A percentile compares a stretch with the other conserved stretches of the same genome.
Evolutionary conservation across 768 basidiomycete genomes (phyloP).

Genomic region (Podaxis sp.): DNA sequence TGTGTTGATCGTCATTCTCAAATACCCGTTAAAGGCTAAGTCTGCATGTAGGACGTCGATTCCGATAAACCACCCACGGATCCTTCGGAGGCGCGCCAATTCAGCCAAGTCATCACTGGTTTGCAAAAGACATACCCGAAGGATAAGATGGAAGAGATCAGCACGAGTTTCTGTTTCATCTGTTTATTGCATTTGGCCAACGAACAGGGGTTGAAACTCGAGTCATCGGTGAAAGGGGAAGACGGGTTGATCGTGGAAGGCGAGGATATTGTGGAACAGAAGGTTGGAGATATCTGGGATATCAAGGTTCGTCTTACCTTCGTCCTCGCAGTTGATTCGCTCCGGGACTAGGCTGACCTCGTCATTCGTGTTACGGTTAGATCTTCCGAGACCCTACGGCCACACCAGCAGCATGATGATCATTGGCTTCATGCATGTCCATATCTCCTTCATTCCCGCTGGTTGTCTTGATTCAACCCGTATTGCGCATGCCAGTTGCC

Average conservation of each 20-base stretch:
- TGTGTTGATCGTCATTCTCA: slow-evolving; percentile 26
- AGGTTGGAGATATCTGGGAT: slow-evolving; percentile 73
- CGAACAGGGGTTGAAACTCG: slow-evolving; percentile 90
- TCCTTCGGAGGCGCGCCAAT: slow-evolving; percentile 64
- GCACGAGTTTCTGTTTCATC: slow-evolving; percentile 99
- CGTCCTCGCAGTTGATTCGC: neutral
- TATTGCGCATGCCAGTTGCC: slow-evolving; percentile 1
- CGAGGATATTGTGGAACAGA: slow-evolving; percentile 31
- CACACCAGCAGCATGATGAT: slow-evolving; percentile 34
- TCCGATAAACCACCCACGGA: slow-evolving; percentile 44
- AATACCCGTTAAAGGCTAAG: neutral
- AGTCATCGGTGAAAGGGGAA: slow-evolving; percentile 40
- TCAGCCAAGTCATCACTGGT: slow-evolving; percentile 79
- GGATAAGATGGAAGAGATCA: slow-evolving; percentile 97
- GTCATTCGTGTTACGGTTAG: slow-evolving; percentile 23
- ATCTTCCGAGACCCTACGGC: slow-evolving; percentile 49
- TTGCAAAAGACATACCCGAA: slow-evolving; percentile 81
- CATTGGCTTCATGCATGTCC: neutral
- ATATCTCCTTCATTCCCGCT: neutral
- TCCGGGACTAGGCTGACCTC: slow-evolving; percentile 8
- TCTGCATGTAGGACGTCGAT: slow-evolving; percentile 45
- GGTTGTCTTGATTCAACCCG: neutral
- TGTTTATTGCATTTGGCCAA: slow-evolving; percentile 95
- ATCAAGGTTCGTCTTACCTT: slow-evolving; percentile 52
- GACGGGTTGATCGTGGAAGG: slow-evolving; percentile 37